These are phyloP conservation scores for Trichocladium antarcticum DNA, from an alignment of 495 filamentous ascomycete species.

Conservation along the genomic window DNA sequence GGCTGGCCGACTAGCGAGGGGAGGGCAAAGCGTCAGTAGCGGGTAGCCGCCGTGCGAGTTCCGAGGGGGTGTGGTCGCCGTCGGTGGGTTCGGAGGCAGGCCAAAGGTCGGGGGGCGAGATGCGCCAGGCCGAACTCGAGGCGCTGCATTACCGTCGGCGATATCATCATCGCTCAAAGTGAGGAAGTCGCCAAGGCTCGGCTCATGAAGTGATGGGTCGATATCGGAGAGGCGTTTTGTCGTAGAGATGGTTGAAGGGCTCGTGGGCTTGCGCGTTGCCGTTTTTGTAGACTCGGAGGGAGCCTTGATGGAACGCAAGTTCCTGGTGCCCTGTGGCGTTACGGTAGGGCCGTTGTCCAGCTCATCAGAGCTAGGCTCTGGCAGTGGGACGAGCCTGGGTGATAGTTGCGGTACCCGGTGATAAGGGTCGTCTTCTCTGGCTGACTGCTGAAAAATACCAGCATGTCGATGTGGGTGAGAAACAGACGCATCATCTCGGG, in stretches of 20 bases:
- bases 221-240: neutral
- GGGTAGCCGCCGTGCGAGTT: neutral
- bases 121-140: neutral
- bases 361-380: conserved; percentile 1
- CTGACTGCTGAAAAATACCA: conserved; percentile 13
- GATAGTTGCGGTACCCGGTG: conserved; percentile 14
- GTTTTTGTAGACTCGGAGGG: neutral
- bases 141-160: conserved; percentile 23
- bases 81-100: conserved; percentile 14
- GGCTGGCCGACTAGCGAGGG: conserved; percentile 22
- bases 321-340: conserved; percentile 2
- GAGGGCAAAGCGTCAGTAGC: conserved; percentile 21
- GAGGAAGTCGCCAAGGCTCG: conserved; percentile 37
- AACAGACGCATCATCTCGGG: neutral
- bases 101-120: conserved; percentile 11
- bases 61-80: neutral
- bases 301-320: neutral
- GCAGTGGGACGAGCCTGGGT: conserved; percentile 17
- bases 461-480: neutral
- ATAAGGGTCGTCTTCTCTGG: conserved; percentile 9
- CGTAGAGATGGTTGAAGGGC: conserved; percentile 14
- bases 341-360: neutral
- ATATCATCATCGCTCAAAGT: conserved; percentile 39
- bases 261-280: conserved; percentile 14
- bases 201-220: conserved; percentile 26